A percentile compares a stretch with the other conserved stretches of the same genome.
Conservation (phyloP, 2,329 filamentous ascomycete species). For the Falciphora oryzae region DNA sequence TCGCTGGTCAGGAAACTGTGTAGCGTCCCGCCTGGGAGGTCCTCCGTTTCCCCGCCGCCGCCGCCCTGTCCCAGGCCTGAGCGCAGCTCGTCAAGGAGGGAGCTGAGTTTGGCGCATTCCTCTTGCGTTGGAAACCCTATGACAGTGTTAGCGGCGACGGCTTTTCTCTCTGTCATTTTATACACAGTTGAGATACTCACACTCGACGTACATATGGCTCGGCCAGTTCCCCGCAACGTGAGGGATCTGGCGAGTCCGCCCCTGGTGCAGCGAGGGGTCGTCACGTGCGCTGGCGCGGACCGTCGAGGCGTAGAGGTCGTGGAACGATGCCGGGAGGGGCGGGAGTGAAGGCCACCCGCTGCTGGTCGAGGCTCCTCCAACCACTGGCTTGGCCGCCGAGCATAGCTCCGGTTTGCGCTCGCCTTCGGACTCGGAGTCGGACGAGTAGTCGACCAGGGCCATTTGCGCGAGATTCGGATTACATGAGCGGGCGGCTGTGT, state of each 20-base stretch:
- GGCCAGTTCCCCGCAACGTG: conserved; percentile 91
- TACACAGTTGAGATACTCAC: conserved; percentile 37
- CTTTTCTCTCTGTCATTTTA: neutral
- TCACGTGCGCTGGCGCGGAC: conserved; percentile 72
- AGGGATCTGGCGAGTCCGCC: conserved; percentile 73
- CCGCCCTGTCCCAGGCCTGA: conserved; percentile 20
- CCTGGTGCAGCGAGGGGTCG: conserved; percentile 78
- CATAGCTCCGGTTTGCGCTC: neutral
- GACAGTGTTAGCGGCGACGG: neutral
- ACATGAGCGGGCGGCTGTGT: neutral
- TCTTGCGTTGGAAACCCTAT: conserved; percentile 48
- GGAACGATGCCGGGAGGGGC: conserved; percentile 73
- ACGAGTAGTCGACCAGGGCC: conserved; percentile 36
- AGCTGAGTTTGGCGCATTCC: conserved; percentile 42
- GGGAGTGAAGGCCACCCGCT: conserved; percentile 40
- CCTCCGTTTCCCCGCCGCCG: conserved; percentile 5
- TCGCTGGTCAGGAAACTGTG: conserved; percentile 71
- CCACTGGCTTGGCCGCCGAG: neutral
- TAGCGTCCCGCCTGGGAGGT: conserved; percentile 31
- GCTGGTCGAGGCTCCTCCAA: conserved; percentile 9
- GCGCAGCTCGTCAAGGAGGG: conserved; percentile 34
- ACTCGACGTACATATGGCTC: conserved; percentile 87
- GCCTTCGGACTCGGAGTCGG: conserved; percentile 16
- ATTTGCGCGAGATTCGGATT: conserved; percentile 15
- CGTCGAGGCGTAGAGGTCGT: conserved; percentile 82